Base-by-base conservation (phyloP, 306 rosid species). In the Trifolium dubium region DNA sequence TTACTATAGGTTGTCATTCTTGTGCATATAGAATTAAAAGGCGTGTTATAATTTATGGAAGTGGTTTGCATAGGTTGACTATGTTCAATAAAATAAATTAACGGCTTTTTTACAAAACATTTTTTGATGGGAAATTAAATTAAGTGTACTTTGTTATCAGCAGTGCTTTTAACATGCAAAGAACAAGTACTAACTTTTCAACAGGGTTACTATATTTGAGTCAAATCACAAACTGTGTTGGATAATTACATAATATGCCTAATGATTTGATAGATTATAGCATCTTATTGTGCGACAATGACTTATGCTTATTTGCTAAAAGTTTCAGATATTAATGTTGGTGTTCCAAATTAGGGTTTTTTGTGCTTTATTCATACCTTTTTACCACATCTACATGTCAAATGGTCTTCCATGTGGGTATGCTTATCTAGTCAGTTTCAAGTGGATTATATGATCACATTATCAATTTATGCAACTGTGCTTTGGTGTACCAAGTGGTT, bases 401-500 rank as follows among this genome's bases (percentile, higher is more conserved):
- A 15, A 62, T 37, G 23, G 19, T 64, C 28, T 64, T 43, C 43
- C 56, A 9, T 29, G 37, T n/a, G 31, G 18, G 46, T 63, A 37
- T 54, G 35, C 44, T 56, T 31, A 15, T 66, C 32, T 65, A 13
- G 32, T 31, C 53, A 41, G 31, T 72, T 53, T 63, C 28, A 41
- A 41, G 15, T 53, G 15, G 50, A 55, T 63, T 41, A 58, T 55
- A 64, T 64, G 49, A 31, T 19, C 32, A 40, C 54, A 69, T 72
- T 55, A 30, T 64, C 43, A 30, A 37, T 43, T 5, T 71, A 41
- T 32, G 15, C 55, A 41, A 50, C 31, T 2, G 51, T 46, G 40
- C 8, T 77, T 34, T 58, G 63, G 40, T 56, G 60, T 37, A 30
- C 18, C 70, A 9, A 56, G 49, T 32, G 39, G 50, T 67, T 76